A percentile compares a stretch with the other conserved stretches of the same genome.
phyloP scores from a whole-genome alignment of 805 yeast genomes.

The Wickerhamomyces ciferrii region DNA sequence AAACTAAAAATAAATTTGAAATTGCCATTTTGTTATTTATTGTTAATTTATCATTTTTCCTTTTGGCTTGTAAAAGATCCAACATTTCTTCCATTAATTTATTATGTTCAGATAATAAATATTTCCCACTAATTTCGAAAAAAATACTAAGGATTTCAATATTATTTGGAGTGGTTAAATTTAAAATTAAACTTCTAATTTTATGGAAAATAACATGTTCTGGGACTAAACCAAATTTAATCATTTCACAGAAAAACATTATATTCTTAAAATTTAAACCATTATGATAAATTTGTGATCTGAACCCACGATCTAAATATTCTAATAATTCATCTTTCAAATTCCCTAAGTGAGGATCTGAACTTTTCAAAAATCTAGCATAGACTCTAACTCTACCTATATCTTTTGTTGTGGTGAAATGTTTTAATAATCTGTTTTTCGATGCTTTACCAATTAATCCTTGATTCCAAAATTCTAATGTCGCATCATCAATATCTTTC shows the following conservation, averaged over 20 bases:
- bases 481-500: constrained; percentile 44
- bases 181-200: constrained; percentile 52
- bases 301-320: constrained; percentile 52
- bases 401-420: constrained; percentile 45
- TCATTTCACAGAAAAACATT: constrained; percentile 65
- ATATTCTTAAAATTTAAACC: constrained; percentile 51
- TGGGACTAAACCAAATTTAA: constrained; percentile 72
- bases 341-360: constrained; percentile 42
- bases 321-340: constrained; percentile 47
- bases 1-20: constrained; percentile 44
- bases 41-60: constrained; percentile 42
- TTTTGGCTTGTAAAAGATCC: constrained; percentile 43
- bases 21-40: constrained; percentile 55
- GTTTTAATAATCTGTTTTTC: constrained; percentile 49
- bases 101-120: constrained; percentile 53
- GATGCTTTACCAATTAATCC: constrained; percentile 70
- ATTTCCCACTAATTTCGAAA: constrained; percentile 70
- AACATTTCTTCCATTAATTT: constrained; percentile 62
- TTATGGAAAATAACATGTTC: constrained; percentile 69
- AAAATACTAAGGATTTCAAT: constrained; percentile 65
- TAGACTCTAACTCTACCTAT: constrained; percentile 42
- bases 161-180: constrained; percentile 48
- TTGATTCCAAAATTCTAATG: constrained; percentile 40
- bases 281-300: constrained; percentile 52
- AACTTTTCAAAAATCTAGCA: constrained; percentile 66